phyloP scores from a whole-genome alignment of 768 basidiomycete genomes.

The Panellus pusillus region DNA sequence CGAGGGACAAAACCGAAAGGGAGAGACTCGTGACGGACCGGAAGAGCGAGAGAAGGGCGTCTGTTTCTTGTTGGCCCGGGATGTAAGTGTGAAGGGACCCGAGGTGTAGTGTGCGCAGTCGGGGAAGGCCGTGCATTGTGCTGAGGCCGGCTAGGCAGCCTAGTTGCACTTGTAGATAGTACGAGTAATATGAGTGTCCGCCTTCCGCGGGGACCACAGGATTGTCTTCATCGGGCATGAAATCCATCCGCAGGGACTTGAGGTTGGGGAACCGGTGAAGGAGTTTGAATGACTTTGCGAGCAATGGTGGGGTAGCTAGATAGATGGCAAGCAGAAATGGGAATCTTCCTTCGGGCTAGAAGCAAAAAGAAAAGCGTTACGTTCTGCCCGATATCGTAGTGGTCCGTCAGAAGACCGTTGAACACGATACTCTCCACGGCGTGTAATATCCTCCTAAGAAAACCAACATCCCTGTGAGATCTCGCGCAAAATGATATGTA shows the following conservation, averaged over 20 bases:
- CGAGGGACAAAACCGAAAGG: not conserved
- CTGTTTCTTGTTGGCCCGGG: not conserved
- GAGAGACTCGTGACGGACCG: slow-evolving; percentile 7
- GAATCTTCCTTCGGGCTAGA: not conserved
- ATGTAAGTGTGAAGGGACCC: slow-evolving; percentile 2
- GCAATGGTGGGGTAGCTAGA: not conserved
- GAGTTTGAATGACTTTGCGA: slow-evolving; percentile 4
- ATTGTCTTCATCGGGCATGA: slow-evolving; percentile 1
- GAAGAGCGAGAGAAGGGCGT: slow-evolving; percentile 5
- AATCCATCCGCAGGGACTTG: not conserved
- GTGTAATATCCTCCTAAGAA: slow-evolving; percentile 2
- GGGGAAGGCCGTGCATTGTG: too few species aligned
- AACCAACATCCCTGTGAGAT: not conserved
- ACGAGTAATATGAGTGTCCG: slow-evolving; percentile 1
- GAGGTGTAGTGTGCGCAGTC: not conserved
- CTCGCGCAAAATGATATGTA: not conserved
- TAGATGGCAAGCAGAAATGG: not conserved
- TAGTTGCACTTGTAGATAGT: slow-evolving; percentile 9
- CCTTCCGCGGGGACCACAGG: not conserved
- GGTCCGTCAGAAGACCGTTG: slow-evolving; percentile 5
- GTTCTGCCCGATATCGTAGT: slow-evolving; percentile 12
- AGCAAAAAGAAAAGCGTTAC: not conserved
- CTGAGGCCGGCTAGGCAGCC: not conserved
- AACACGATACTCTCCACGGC: slow-evolving; percentile 4
- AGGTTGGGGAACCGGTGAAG: slow-evolving; percentile 9